Evolutionary conservation across 169 alveolate genomes (phyloP).

Genomic region (Eimeria brunetti): DNA sequence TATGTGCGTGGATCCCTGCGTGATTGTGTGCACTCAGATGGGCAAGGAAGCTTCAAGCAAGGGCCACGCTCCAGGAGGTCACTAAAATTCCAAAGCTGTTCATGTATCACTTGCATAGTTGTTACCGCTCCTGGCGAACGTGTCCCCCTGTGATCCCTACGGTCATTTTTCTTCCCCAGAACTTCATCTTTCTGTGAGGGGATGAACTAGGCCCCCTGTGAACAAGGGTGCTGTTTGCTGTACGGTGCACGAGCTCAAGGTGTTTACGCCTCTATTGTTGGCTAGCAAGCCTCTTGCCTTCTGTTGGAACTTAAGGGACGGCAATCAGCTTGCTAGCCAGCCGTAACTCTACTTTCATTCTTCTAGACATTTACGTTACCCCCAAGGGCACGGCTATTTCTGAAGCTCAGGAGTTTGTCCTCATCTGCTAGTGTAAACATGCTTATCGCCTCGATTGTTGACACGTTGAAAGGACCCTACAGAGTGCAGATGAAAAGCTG

Average conservation of each 20-base stretch:
- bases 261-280: background rate
- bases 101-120: background rate
- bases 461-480: background rate
- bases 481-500: background rate
- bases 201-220: background rate
- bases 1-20: background rate
- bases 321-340: background rate
- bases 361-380: background rate
- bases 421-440: background rate
- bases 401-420: background rate
- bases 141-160: background rate
- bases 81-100: background rate
- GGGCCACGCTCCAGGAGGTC: conserved; percentile 42
- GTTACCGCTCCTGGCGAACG: background rate
- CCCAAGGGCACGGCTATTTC: background rate
- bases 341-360: background rate
- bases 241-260: background rate
- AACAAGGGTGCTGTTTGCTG: background rate
- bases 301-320: background rate
- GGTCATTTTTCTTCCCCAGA: background rate
- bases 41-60: conserved; percentile 36
- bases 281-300: too few species aligned
- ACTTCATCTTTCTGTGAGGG: too few species aligned
- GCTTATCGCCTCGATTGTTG: background rate
- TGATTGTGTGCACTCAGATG: conserved; percentile 32